Evolutionary conservation across 345 rosid species (phyloP).

Genomic region (Gossypium bickii): DNA sequence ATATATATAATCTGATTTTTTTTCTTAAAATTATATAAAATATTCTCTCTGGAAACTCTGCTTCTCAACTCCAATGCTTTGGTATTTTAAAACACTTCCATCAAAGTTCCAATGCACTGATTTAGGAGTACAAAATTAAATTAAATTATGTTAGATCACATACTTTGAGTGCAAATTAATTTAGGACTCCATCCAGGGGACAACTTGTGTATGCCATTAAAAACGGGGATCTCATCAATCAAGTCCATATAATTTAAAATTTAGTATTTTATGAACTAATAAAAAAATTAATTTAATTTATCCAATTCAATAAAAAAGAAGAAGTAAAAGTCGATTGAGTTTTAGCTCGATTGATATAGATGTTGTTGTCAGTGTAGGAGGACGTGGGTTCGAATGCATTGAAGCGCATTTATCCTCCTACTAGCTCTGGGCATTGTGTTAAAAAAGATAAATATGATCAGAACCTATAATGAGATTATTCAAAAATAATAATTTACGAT

Average conservation of each 20-base stretch:
- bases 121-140: neutral
- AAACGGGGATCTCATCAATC: neutral
- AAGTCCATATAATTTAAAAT: neutral
- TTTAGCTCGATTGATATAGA: no score
- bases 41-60: neutral
- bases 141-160: neutral
- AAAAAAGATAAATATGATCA: no score
- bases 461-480: no score
- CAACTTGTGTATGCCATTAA: neutral
- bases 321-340: no score
- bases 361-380: no score
- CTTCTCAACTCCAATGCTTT: neutral
- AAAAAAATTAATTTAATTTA: no score
- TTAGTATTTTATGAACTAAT: no score
- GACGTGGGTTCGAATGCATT: no score
- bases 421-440: no score
- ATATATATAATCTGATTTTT: no score
- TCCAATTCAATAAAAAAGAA: no score
- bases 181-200: neutral
- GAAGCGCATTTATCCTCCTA: fast-evolving
- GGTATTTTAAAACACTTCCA: neutral
- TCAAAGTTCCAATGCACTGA: neutral
- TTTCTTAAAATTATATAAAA: neutral
- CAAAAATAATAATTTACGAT: no score
- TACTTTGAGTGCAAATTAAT: neutral